Evolutionary conservation across 2,329 filamentous ascomycete genomes (phyloP), one percentile per base, ranked within the genome.

Genomic region (Penicillium sp.): DNA sequence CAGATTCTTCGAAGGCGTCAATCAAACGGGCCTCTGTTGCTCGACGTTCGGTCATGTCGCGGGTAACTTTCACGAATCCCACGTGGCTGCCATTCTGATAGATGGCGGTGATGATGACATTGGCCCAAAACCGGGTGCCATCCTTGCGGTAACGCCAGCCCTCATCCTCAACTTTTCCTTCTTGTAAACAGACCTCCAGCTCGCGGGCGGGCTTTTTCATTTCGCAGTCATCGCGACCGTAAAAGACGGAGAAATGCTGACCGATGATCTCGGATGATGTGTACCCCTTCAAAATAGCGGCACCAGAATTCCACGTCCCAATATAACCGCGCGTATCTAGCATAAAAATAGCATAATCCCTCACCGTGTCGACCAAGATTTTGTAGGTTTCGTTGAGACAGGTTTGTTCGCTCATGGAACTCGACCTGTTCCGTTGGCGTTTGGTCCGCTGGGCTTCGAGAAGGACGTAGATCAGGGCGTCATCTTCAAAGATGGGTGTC

Each of bases 261-360:
- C 83, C 83, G 19, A 86, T 72, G 47, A 86, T 83, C 36, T 86
- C 83, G 2, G 80, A 74, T 19, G 75, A 70, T 1, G 66, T 78
- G 66, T 84, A 86, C 3, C 83, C 83, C 65, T 86, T 86, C 61
- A 84, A 76, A 13, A 82, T 70, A 50, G 81, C 74, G 0, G 83
- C 83, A 2, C 83, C 83, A 0, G 77, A 73, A 61, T 86, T 86
- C 84, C 83, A 86, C 0, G 83, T 85, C 1, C 77, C 77, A 17
- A 86, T 78, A 62, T 80, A 73, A n/a, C 84, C 84, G 4, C 75
- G 70, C 0, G 81, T 77, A 52, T 86, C 83, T 29, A 86, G 77
- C 73, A 86, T 82, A 66, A 86, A 88, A 59, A 87, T 87, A 57
- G 84, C 84, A 63, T 86, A 86, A 60, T 86, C 83, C 69, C 82